These are phyloP conservation scores for Chlamydomonas eustigma DNA, from an alignment of 139 green algal species.

Conservation along the genomic window DNA sequence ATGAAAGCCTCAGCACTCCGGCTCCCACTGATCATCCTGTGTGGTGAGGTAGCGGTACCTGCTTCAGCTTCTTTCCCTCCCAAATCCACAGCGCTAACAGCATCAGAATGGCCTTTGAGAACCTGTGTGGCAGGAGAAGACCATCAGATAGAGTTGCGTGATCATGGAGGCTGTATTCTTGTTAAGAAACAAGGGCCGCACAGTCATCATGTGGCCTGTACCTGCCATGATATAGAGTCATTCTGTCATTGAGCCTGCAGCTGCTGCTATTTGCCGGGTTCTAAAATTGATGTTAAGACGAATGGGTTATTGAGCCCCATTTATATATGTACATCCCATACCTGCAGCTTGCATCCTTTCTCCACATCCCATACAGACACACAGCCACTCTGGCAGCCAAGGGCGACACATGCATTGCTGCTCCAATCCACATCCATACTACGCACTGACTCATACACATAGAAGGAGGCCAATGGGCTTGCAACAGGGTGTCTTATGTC, in stretches of 20 bases:
- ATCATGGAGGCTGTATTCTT: not conserved
- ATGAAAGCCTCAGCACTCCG: slow-evolving; percentile 16
- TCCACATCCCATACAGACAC: not conserved
- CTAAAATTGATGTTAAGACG: too few relatives aligned
- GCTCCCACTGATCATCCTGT: slow-evolving; percentile 13
- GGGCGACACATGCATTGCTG: not conserved
- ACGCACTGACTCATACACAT: slow-evolving; percentile 30
- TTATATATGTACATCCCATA: not conserved
- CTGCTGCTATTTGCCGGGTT: too few relatives aligned
- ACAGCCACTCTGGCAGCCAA: slow-evolving; percentile 1
- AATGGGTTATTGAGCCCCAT: too few relatives aligned
- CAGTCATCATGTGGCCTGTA: too few relatives aligned
- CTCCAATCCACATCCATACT: slow-evolving; percentile 26
- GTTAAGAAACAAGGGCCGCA: too few relatives aligned
- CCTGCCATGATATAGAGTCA: too few relatives aligned
- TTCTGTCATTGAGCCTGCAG: too few relatives aligned
- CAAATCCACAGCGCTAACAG: not conserved
- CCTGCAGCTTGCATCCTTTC: not conserved
- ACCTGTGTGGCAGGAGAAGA: slow-evolving; percentile 1
- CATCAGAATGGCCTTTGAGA: not conserved
- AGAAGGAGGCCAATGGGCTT: slow-evolving; percentile 12
- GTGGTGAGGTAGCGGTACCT: not conserved
- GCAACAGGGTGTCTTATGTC: slow-evolving; percentile 11
- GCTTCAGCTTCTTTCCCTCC: not conserved
- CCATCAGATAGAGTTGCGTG: slow-evolving; percentile 2